Base-by-base conservation (phyloP, 495 filamentous ascomycete species). In the Pseudevernia furfuracea region DNA sequence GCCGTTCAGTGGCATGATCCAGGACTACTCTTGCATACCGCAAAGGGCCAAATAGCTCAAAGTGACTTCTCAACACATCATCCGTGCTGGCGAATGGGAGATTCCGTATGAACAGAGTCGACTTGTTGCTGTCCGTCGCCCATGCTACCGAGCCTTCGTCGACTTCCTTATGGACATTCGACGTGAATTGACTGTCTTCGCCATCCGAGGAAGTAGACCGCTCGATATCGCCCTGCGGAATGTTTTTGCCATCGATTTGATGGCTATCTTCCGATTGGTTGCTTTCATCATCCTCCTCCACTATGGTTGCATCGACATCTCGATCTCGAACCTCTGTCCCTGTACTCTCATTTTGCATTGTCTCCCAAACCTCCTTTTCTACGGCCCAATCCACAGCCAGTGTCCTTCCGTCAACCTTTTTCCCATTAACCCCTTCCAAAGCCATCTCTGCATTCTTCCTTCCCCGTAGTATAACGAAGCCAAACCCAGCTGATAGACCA, bases 381-480 rank as follows among this genome's bases (percentile, higher is more conserved):
- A 97, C 93, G 30, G 93, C 92, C 90, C 91, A 97, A 80, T 98
- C 94, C 8, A 97, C 93, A 12, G 92, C 93, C 58, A 97, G 67
- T 38, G 83, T 87, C 65, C 94, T 80, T 17, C 93, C 94, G 75
- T 96, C 91, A 25, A 99, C 80, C 67, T 87, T 84, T 74, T 88
- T 96, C 25, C 93, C 95, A 77, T 99, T 97, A 60, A 97, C 76
- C 11, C 78, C 82, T 67, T 85, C 83, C 59, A 99, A 78, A 1
- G 94, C 94, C 76, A 86, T 94, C 76, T 97, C 88, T 1, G 95
- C 92, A 75, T 97, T 95, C 75, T 90, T 94, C 67, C 85, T 85
- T 19, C 91, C 91, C 59, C 92, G 80, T 75, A 99, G 78, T 21
- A 91, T 85, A 66, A 99, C 85, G 71, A 99, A 97, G 10, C 92